Base-by-base conservation (phyloP, 345 rosid genomes). In the Noccaea bulbosa region DNA sequence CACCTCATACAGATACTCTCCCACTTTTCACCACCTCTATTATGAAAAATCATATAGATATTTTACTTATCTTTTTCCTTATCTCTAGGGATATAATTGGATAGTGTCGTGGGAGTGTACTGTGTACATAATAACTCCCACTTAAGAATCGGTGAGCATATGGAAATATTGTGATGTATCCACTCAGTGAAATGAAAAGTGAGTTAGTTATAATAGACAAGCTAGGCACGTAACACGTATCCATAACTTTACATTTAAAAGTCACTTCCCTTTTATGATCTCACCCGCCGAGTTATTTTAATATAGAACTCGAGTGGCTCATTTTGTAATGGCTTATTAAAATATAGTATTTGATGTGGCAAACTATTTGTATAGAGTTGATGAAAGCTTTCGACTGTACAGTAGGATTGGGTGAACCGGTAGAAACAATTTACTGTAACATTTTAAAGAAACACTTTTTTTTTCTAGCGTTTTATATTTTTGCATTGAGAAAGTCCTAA, bases 61-160 rank as follows among this genome's bases (percentile, higher is more conserved):
- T 22, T 32, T 0, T 56, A 9, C 22, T 20, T 20, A 20, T 27
- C 30, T 9, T 35, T 5, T 56, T 30, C 32, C 30, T 37, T 69
- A 22, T 45, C 72, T 17, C 55, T 20, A 45, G 38, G 62, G 64
- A 56, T 20, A 12, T 45, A 30, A 48, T 49, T 60, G 39, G 59
- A 49, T 15, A 27, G 22, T 49, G 44, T 51, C 37, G 75, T 71
- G 27, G 52, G 75, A 61, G 52, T 62, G 75, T 27, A 71, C 15
- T 51, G 52, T 62, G 75, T 27, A 71, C 15, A 62, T 60, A 62
- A 71, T 62, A 62, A 43, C 16, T 62, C 17, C 75, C 75, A 71
- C 75, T 62, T 62, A 53, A 52, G 20, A 43, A 61, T 40, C 46
- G 59, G 37, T 34, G 54, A 51, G 54, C 61, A 71, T 4, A 24